Evolutionary conservation across 106 monocot genomes (phyloP).

Genomic region (Acorus calamus): DNA sequence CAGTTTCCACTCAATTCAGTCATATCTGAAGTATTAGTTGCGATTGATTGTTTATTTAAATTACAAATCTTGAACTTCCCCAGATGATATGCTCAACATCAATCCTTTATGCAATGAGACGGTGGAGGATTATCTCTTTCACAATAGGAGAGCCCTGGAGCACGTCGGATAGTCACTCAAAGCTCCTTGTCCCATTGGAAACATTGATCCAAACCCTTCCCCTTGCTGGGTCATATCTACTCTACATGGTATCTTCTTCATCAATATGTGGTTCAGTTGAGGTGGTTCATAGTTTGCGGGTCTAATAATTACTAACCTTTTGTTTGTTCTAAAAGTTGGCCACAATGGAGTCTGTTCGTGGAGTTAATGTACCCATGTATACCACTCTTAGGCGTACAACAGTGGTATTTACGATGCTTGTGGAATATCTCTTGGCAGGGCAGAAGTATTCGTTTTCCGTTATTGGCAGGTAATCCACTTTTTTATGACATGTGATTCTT

Average conservation of each 20-base stretch:
- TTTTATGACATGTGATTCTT: neutral
- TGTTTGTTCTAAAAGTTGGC: slow-evolving; percentile 48
- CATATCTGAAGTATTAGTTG: too few relatives aligned
- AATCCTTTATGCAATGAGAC: slow-evolving; percentile 71
- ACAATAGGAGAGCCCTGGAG: slow-evolving; percentile 45
- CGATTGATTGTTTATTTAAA: too few relatives aligned
- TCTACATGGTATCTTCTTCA: slow-evolving; percentile 71
- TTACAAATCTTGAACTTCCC: neutral
- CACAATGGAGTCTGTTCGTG: slow-evolving; percentile 96
- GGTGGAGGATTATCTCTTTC: slow-evolving; percentile 71
- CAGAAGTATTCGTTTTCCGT: slow-evolving; percentile 60
- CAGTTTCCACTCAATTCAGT: too few relatives aligned
- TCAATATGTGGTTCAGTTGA: neutral
- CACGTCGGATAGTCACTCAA: slow-evolving; percentile 29
- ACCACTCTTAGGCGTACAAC: slow-evolving; percentile 96
- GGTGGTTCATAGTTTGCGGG: neutral
- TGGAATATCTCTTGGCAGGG: slow-evolving; percentile 71
- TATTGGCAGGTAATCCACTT: slow-evolving; percentile 62
- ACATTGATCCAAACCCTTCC: slow-evolving; percentile 74
- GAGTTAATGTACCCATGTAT: slow-evolving; percentile 99
- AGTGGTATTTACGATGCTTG: slow-evolving; percentile 88
- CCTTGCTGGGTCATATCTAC: slow-evolving; percentile 76
- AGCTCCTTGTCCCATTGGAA: slow-evolving; percentile 46
- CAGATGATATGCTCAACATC: slow-evolving; percentile 83
- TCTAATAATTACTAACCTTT: neutral